Evolutionary conservation across 768 basidiomycete genomes (phyloP), one percentile per base, ranked within the genome.

Genomic region (Vararia minispora): DNA sequence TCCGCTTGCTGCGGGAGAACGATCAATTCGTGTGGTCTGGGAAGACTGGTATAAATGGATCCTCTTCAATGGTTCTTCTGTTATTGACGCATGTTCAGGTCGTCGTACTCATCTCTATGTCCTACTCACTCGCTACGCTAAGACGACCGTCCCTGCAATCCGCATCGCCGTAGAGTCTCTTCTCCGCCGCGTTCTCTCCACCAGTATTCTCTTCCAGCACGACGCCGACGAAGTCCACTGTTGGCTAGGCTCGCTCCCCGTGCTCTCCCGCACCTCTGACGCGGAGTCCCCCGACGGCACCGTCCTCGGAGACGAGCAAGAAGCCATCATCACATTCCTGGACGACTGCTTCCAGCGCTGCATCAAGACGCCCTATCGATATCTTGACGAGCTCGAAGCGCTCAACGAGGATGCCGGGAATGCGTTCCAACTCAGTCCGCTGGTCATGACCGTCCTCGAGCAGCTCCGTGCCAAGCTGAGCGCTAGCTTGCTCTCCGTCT

Each of bases 261-360:
- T 53, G 3, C 61, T 57, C 6, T 57, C 52, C 22, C 64, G 67
- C 10, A 49, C 48, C 11, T 48, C 49, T 11, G 53, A 57, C 20
- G 58, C 63, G 1, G 55, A 66, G 42, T 58, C 71, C 2, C 73
- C 72, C 1, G 75, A 81, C 41, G 71, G 67, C 3, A 58, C 68
- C 0, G 53, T 62, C 5, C 60, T 81, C 16, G 64, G 61, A 2
- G 73, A 72, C 31, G 83, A 82, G 58, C 61, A 63, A 9, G 66
- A 68, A 5, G 63, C 65, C 29, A 71, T 79, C 20, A 60, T 82
- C 13, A 41, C 58, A 0, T 90, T 95, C 60, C 49, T 95, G 9
- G 92, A 97, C 46, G 88, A 91, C 35, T 94, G 89, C 51, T 66
- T 84, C 3, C 79, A 82, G 41, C 69, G 86, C 13, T 90, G 81